Evolutionary conservation across 441 rosid genomes (phyloP), one percentile per base, ranked within the genome.

Genomic region (Theobroma grandiflorum): DNA sequence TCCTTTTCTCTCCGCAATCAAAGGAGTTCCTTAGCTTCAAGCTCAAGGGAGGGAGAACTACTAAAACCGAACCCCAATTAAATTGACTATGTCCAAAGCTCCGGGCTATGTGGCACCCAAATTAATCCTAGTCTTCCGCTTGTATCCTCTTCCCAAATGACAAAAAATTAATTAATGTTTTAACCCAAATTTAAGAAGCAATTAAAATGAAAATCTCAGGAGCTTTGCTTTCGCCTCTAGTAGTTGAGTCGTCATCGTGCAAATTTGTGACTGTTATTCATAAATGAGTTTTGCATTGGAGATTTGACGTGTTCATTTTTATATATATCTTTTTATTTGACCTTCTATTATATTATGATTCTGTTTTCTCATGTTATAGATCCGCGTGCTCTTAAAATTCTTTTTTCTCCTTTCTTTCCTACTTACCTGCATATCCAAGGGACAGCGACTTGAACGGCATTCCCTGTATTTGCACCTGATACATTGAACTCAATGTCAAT

Each of bases 1-100:
- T 45, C 55, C 12, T 72, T 72, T 1, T 35, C 76, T 53, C 18
- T 37, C 76, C 76, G 76, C 49, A 72, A 72, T 53, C 47, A 72
- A 53, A 50, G 76, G 76, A 9, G 16, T n/a, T 11, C 2, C 20
- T 70, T 47, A 6, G 20, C 74, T 70, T 70, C 40, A 45, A 40
- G 6, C 5, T 70, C 20, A 70, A 4, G 53, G 47, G 3, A 65
- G 70, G 1, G n/a, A 8, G 59, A 15, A 63, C 66, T 4, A 22
- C 40, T 31, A 31, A 11, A 61, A 12, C n/a, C 0, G 33, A 57
- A 16, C 31, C 8, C 62, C 55, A 8, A 20, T 57, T 20, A 57
- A 57, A 55, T n/a, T n/a, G 31, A 55, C 8, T n/a, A 55, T 55
- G 26, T 55, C 3, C 61, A 55, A 55, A 55, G 26, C 26, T n/a